Percentiles rank a stretch among this genome's conserved stretches.
Conservation (phyloP, 139 green algal species). For the Pseudopediastrum boryanum region DNA sequence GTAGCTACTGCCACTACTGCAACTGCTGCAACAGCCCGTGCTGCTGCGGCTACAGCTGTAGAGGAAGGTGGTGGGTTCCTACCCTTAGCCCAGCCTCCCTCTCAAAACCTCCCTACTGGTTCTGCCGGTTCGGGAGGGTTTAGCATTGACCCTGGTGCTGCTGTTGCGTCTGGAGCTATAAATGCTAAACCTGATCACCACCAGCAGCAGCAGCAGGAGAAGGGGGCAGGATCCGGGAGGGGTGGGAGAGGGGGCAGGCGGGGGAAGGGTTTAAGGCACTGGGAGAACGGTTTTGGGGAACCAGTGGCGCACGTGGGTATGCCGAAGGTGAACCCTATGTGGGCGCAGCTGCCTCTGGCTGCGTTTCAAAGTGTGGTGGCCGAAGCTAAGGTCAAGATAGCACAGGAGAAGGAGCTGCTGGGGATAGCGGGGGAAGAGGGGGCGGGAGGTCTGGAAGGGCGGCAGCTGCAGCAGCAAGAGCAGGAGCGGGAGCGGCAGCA, state of each 20-base stretch:
- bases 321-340: no score
- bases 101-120: no score
- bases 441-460: background rate
- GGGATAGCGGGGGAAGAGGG: background rate
- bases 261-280: no score
- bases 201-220: no score
- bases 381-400: no score
- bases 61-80: background rate
- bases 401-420: background rate
- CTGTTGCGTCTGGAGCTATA: background rate
- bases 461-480: background rate
- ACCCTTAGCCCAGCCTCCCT: background rate
- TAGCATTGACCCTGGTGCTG: background rate
- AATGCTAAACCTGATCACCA: no score
- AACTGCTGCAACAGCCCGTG: background rate
- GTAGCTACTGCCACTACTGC: background rate
- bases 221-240: no score
- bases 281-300: no score
- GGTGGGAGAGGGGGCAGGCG: no score
- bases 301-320: no score
- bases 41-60: background rate
- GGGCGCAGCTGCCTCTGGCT: background rate
- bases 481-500: background rate
- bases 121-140: no score
- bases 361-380: slow-evolving; percentile 17